Conservation (phyloP, 139 green algal species). For the Tetratostichococcus sp. region DNA sequence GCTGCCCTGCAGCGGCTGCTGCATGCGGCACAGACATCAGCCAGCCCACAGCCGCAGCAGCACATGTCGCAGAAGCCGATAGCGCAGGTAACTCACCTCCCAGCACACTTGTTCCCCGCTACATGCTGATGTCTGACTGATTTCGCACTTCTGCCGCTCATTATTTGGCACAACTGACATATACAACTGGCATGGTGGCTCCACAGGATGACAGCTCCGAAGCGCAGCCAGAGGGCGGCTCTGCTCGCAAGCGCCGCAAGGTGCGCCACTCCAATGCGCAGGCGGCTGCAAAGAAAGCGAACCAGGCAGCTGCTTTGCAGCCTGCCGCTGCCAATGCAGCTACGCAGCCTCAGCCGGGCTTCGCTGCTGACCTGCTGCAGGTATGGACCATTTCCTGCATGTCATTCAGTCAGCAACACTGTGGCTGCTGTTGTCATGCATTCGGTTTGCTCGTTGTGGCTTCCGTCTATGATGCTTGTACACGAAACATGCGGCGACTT, state of each 20-base stretch:
- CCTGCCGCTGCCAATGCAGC: too few relatives aligned
- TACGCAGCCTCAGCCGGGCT: constrained; percentile 2
- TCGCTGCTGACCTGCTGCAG: constrained; percentile 1
- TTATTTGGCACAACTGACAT: neutral
- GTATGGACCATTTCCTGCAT: too few relatives aligned
- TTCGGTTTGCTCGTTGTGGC: too few relatives aligned
- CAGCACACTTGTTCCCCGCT: too few relatives aligned
- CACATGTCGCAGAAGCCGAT: too few relatives aligned
- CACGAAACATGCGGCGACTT: too few relatives aligned
- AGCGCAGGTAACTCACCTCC: too few relatives aligned
- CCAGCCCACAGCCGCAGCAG: neutral
- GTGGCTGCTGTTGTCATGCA: too few relatives aligned
- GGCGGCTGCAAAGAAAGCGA: neutral
- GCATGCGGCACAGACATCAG: neutral
- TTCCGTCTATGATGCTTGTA: too few relatives aligned
- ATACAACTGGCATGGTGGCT: neutral
- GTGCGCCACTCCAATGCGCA: constrained; percentile 10
- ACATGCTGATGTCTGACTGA: too few relatives aligned
- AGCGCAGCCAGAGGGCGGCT: neutral
- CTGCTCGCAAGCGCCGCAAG: constrained; percentile 17
- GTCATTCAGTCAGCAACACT: too few relatives aligned
- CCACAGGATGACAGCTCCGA: neutral
- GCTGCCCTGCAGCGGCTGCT: constrained; percentile 8
- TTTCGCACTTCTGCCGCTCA: too few relatives aligned
- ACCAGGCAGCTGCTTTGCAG: neutral